Evolutionary conservation across 352 stramenopile species (phyloP), one percentile per base, ranked within the genome.

Genomic region (Globisporangium iwayamae): DNA sequence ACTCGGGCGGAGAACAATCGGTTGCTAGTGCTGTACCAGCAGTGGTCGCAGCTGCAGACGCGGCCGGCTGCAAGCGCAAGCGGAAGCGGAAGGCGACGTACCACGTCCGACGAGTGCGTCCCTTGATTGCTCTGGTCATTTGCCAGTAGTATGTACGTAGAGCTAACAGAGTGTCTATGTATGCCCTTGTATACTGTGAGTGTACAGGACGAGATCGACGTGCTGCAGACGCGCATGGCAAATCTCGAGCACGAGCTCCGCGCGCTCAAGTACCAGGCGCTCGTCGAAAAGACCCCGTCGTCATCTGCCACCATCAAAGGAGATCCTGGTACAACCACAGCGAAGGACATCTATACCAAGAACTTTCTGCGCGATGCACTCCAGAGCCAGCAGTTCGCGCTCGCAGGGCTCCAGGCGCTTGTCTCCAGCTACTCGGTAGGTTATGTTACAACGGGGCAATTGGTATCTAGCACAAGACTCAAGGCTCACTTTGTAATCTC

Each of bases 181-280:
- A 14, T 6, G 7, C 5, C 6, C 51, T 22, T 39, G 32, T 18
- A 13, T 56, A n/a, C 20, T 43, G 51, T 7, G 25, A 28, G 11
- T 3, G 11, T 2, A 34, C 41, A 65, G 45, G 61, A 66, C 39
- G 61, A 60, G 54, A 66, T 66, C 30, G 41, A 54, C 25, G n/a
- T 30, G 6, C 43, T 66, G 4, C 59, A 65, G 48, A 22, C 25
- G 22, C 59, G 38, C 20, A 32, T 59, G 47, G n/a, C 10, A 4
- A 25, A 65, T 13, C 48, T 65, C 13, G 59, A 65, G 48, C 22
- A 53, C 22, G 48, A 65, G 39, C 59, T 65, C 59, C 45, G 34
- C 14, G 59, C 59, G 36, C 59, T 65, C 48, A 65, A 59, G 48
- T 65, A 58, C 14, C 59, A 65, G 30, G 43, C 61, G 16, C 41